Base-by-base conservation (phyloP, 495 filamentous ascomycete species). In the Hypoxylon subgilvum region DNA sequence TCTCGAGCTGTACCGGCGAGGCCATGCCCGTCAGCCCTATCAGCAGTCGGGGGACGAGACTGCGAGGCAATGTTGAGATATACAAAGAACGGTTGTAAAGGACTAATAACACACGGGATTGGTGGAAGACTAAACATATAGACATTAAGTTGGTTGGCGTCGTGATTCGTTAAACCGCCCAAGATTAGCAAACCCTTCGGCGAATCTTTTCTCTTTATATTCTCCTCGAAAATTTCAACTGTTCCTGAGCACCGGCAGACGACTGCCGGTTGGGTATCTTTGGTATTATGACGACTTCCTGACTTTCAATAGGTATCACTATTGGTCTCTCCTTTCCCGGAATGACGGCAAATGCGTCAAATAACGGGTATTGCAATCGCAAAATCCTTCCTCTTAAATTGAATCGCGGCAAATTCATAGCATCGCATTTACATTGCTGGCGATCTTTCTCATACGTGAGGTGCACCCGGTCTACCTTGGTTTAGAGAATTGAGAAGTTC, bases 401-500 rank as follows among this genome's bases (percentile, higher is more conserved):
- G 23, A 25, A 40, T 54, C 16, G 39, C 27, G 16, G 12, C 30
- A 32, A 19, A 10, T 43, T 44, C 2, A 40, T 30, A 17, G 27
- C 12, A 42, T 28, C 16, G 38, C 36, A 34, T 13, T 27, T 16
- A 41, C n/a, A 32, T 12, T 40, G 44, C 27, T 13, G 36, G 25
- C 14, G 9, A 4, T 6, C 10, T 3, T 35, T 9, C 39, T 74
- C 60, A 79, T 19, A 81, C 74, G 8, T 72, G 69, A 18, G 77
- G 78, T 38, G 66, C 71, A 0, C 76, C 78, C 0, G 69, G 49
- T 39, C 71, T 65, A 25, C 71, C 68, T 50, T 69, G 72, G 31
- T 68, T 69, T 39, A 81, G 50, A 21, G 70, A 71, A 59, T 76
- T 87, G 61, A 96, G 87, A 23, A 97, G 78, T 61, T 91, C 85